Conservation (phyloP, 306 rosid genomes). For the Crotalaria pallida region DNA sequence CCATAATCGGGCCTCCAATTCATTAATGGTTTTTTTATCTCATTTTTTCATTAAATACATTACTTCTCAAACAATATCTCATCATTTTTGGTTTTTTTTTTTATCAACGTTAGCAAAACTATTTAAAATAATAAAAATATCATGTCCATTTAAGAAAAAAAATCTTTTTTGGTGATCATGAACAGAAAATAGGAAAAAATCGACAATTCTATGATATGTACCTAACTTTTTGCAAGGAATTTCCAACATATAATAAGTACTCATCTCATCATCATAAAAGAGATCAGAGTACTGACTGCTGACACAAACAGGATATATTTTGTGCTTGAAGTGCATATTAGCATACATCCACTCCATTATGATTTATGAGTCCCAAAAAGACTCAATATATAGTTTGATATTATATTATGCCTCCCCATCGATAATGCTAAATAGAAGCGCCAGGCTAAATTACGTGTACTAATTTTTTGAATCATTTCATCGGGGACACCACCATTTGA, state of each 20-base stretch:
- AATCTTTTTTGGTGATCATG: too few species aligned
- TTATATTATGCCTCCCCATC: not conserved
- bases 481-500: not conserved
- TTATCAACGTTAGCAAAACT: too few species aligned
- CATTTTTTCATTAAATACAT: too few species aligned
- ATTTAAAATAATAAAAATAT: too few species aligned
- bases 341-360: conserved; percentile 21
- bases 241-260: conserved; percentile 25
- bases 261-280: not conserved
- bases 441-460: not conserved
- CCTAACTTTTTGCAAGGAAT: conserved; percentile 25
- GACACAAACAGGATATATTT: not conserved
- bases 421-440: not conserved
- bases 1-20: too few species aligned
- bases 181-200: too few species aligned
- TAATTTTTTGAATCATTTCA: not conserved
- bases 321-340: conserved; percentile 14
- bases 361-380: conserved; percentile 3
- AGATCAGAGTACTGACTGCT: too few species aligned
- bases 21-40: too few species aligned
- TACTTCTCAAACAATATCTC: too few species aligned
- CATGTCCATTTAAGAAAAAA: too few species aligned
- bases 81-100: too few species aligned
- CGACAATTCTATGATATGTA: conserved; percentile 16
- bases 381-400: not conserved